Evolutionary conservation across 257 asterid species (phyloP).

Genomic region (Gynochthodes officinalis): DNA sequence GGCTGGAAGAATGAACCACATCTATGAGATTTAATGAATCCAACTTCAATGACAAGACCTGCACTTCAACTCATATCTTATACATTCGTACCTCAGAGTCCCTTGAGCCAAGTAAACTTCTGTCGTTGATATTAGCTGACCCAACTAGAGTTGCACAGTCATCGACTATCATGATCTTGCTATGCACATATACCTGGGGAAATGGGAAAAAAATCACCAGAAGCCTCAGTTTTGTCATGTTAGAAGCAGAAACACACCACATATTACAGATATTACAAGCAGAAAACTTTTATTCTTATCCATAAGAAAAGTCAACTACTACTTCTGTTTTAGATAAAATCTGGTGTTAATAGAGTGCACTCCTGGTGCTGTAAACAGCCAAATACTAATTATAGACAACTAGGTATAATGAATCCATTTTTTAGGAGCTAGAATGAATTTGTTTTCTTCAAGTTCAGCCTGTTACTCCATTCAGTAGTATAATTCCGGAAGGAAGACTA

Average conservation of each 20-base stretch:
- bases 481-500: neutral
- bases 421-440: neutral
- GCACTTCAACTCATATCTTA: neutral
- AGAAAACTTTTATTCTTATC: neutral
- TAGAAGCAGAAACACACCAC: neutral
- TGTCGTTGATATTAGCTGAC: constrained; percentile 86
- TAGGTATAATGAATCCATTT: too few species aligned
- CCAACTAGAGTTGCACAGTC: constrained; percentile 72
- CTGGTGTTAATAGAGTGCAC: neutral
- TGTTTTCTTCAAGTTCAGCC: neutral
- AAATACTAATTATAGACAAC: too few species aligned
- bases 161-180: constrained; percentile 95
- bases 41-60: neutral
- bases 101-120: constrained; percentile 97
- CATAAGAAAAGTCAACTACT: neutral
- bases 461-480: neutral
- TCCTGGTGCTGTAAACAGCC: neutral
- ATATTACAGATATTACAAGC: neutral
- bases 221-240: neutral
- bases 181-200: constrained; percentile 80
- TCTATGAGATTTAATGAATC: neutral
- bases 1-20: neutral
- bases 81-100: constrained; percentile 80
- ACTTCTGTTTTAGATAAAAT: neutral
- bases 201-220: constrained; percentile 11